These are phyloP conservation scores for Lachancea nothofagi DNA, from an alignment of 805 yeast genomes.

Conservation along the genomic window DNA sequence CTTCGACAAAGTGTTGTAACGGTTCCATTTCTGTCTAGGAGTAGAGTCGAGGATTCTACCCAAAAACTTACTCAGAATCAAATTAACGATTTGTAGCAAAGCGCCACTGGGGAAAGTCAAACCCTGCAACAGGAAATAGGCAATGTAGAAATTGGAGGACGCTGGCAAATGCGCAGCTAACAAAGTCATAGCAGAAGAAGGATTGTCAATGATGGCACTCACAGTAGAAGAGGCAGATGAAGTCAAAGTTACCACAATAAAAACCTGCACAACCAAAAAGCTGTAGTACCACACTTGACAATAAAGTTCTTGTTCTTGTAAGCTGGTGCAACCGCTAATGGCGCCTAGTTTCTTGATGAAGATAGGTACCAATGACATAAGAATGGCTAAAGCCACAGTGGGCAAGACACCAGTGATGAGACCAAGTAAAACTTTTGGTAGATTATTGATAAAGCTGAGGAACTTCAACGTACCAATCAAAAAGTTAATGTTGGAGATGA, in stretches of 20 bases:
- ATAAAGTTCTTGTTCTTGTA: constrained; percentile 68
- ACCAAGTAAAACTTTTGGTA: constrained; percentile 72
- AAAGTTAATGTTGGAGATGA: constrained; percentile 77
- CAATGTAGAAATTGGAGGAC: constrained; percentile 84
- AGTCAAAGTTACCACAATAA: constrained; percentile 74
- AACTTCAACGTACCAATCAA: constrained; percentile 68
- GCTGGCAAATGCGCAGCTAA: constrained; percentile 77
- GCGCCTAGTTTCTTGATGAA: constrained; percentile 74
- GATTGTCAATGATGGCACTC: constrained; percentile 59
- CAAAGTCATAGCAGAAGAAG: constrained; percentile 64
- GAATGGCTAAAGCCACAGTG: constrained; percentile 67
- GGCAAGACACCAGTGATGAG: constrained; percentile 85
- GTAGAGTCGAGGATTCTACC: constrained; percentile 73
- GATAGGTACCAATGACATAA: constrained; percentile 85
- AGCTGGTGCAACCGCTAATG: constrained; percentile 63
- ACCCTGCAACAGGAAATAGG: constrained; percentile 78
- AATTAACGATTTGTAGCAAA: constrained; percentile 66
- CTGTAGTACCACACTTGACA: constrained; percentile 87
- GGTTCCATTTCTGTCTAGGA: constrained; percentile 88
- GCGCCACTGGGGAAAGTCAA: constrained; percentile 70
- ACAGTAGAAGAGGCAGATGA: constrained; percentile 78
- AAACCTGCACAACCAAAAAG: constrained; percentile 86
- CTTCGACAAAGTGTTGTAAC: constrained; percentile 56
- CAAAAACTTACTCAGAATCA: constrained; percentile 65
- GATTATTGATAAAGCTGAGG: constrained; percentile 65